Evolutionary conservation across 257 asterid species (phyloP).

Genomic region (Solanum verrucosum): DNA sequence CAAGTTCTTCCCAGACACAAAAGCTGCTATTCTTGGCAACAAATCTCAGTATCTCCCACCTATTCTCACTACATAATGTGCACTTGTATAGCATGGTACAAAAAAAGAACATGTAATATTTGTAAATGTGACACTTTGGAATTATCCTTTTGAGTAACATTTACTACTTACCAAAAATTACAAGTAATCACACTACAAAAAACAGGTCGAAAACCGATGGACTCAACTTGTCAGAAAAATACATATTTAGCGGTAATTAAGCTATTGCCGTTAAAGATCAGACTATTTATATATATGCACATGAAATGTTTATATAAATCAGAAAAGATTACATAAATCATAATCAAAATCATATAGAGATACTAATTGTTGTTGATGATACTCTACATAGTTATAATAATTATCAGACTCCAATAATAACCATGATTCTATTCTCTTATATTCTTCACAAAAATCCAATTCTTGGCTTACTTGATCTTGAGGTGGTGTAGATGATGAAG

Average conservation of each 20-base stretch:
- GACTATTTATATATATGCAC: neutral
- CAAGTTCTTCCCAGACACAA: slow-evolving; percentile 76
- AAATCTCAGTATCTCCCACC: slow-evolving; percentile 51
- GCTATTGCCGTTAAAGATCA: neutral
- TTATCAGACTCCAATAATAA: neutral
- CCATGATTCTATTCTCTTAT: neutral
- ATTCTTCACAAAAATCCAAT: neutral
- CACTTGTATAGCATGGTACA: neutral
- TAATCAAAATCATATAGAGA: neutral
- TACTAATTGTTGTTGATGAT: neutral
- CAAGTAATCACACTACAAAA: neutral
- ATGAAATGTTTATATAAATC: neutral
- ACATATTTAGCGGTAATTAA: neutral
- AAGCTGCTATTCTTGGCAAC: slow-evolving; percentile 69
- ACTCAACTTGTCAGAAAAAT: no score
- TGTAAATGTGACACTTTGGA: neutral
- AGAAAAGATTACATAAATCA: neutral
- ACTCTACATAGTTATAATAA: neutral
- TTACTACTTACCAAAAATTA: neutral
- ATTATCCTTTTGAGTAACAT: neutral
- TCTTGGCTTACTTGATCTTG: neutral
- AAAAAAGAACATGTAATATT: neutral
- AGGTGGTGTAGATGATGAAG: slow-evolving; percentile 3
- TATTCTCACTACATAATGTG: slow-evolving; percentile 54
- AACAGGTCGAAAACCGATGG: neutral